Evolutionary conservation across 2,329 filamentous ascomycete species (phyloP), one percentile per base, ranked within the genome.

Genomic region (Aspergillus thermomutatus): DNA sequence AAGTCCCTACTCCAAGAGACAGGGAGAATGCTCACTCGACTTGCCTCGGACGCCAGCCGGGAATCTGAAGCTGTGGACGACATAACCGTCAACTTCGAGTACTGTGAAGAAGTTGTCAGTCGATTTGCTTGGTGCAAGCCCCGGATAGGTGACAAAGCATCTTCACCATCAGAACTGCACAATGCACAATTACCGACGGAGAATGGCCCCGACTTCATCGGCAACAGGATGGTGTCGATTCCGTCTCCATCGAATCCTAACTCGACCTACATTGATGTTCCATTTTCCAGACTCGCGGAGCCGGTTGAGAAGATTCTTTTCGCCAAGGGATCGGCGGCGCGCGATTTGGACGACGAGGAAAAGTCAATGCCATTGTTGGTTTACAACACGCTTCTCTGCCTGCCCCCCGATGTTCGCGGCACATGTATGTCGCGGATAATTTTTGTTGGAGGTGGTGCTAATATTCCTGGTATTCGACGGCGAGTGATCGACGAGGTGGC

Each of bases 391-490:
- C 82, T 99, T 1, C 79, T 95, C 1, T 81, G 85, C 7, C 79
- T 97, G 1, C 90, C 92, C 0, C 77, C 93, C 3, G 94, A 99
- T 72, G 86, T 92, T 3, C 86, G 94, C 25, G 87, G 89, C 1
- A 76, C 88, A 4, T 97, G 93, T 72, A 94, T 97, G 86, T 87
- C 92, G 1, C 89, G 93, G 41, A 89, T 97, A 48, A 80, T 96
- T 17, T 89, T 99, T 67, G 88, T 88, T 0, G 94, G 94, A 31
- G 91, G 91, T 2, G 89, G 89, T 49, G 86, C 91, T 5, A 83
- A 83, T 26, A 86, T 97, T 8, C 83, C 92, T 0, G 94, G 94
- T 1, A 77, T 99, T 26, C 91, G 90, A 62, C 80, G 82, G 25
- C 85, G 93, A 26, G 82, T 96, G 40, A 75, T 96, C 31, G 83